A percentile compares a stretch with the other conserved stretches of the same genome.
phyloP scores from a whole-genome alignment of 148 eudicot genomes.

The Vaccinium darrowii region DNA sequence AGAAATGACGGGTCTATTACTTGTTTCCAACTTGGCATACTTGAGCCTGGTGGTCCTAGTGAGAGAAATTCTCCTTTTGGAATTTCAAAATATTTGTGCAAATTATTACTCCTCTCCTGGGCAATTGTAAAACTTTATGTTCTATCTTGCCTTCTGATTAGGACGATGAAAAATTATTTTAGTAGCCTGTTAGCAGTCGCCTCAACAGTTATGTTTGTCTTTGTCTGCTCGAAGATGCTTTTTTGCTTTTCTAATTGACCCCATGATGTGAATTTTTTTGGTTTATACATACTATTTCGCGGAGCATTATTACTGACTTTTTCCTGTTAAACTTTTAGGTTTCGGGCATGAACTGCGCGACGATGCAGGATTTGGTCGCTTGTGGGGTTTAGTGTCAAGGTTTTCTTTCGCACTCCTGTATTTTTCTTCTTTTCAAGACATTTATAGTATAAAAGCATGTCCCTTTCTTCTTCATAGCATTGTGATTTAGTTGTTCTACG shows the following conservation, averaged over 20 bases:
- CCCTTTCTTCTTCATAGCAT: neutral
- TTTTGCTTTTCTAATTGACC: neutral
- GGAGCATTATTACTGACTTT: conserved; percentile 8
- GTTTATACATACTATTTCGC: neutral
- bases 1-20: conserved; percentile 79
- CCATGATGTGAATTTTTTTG: neutral
- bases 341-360: conserved; percentile 74
- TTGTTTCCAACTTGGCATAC: conserved; percentile 67
- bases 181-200: neutral
- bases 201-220: neutral
- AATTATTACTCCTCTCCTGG: neutral
- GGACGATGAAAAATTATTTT: neutral
- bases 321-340: conserved; percentile 35
- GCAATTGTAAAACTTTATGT: neutral
- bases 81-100: conserved; percentile 4
- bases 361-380: conserved; percentile 83
- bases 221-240: conserved; percentile 5
- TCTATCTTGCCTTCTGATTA: conserved; percentile 3
- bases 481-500: neutral
- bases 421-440: neutral
- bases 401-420: conserved; percentile 24
- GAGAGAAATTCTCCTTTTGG: neutral
- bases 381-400: conserved; percentile 96
- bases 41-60: conserved; percentile 73
- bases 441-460: neutral